Evolutionary conservation across 495 filamentous ascomycete species (phyloP).

Genomic region (Choiromyces venosus): DNA sequence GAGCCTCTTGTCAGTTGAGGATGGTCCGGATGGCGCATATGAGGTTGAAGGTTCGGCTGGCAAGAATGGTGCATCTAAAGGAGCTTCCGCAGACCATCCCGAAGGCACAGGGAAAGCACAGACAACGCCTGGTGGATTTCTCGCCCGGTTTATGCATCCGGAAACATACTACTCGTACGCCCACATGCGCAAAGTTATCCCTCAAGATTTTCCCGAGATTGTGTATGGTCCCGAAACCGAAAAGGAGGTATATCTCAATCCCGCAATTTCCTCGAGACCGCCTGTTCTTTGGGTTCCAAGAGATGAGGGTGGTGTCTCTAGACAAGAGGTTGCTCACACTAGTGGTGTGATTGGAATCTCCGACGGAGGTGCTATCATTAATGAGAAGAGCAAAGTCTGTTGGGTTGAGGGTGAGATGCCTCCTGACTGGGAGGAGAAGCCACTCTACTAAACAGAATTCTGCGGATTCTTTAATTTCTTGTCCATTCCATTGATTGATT

Average conservation of each 20-base stretch:
- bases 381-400: slow-evolving; percentile 70
- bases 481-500: not conserved
- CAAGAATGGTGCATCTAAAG: slow-evolving; percentile 8
- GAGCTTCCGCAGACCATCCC: slow-evolving; percentile 24
- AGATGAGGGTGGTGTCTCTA: slow-evolving; percentile 68
- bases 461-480: not conserved
- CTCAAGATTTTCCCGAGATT: slow-evolving; percentile 50
- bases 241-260: slow-evolving; percentile 70
- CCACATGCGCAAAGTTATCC: slow-evolving; percentile 65
- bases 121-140: slow-evolving; percentile 45
- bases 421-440: slow-evolving; percentile 73
- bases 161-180: slow-evolving; percentile 69
- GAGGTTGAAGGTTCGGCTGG: slow-evolving; percentile 8
- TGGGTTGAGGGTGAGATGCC: slow-evolving; percentile 71
- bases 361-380: slow-evolving; percentile 73
- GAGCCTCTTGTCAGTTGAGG: slow-evolving; percentile 51
- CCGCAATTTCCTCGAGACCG: slow-evolving; percentile 57
- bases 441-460: slow-evolving; percentile 46
- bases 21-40: slow-evolving; percentile 9
- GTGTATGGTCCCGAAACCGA: slow-evolving; percentile 57
- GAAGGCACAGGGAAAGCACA: slow-evolving; percentile 26
- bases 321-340: slow-evolving; percentile 70
- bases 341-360: slow-evolving; percentile 68
- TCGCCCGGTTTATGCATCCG: slow-evolving; percentile 71
- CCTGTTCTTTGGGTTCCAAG: slow-evolving; percentile 80